Base-by-base conservation (phyloP, 805 yeast species). In the Tetrapisispora arboricola region DNA sequence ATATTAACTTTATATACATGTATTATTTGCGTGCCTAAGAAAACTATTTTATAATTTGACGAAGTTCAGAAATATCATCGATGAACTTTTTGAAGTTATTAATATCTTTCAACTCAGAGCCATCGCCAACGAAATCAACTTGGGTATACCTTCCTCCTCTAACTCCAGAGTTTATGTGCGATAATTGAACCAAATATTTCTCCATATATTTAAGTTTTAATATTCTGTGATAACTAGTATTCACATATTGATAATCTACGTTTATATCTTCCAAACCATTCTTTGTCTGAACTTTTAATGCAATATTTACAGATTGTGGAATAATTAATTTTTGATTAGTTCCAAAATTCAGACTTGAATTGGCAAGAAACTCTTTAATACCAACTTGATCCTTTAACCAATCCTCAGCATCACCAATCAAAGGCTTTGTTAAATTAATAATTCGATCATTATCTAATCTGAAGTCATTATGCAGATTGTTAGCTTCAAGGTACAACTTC, bases 351-450 rank as follows among this genome's bases (percentile, higher is more conserved):
- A 54, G 42, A 16, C 42, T 42, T 7, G 54, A 42, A 11, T 44
- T 35, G 3, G 46, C 43, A 42, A 73, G 60, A 46, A 70, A 73
- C 19, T 51, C 45, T 32, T 51, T 54, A n/a, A 73, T 44, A 2
- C 72, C 75, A 1, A 70, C 71, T 50, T 73, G 76, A 15, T 48
- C 51, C 47, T 51, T 21, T 51, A 50, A 53, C 69, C 70, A 53
- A 3, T 9, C 21, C 1, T 49, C 22, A 61, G 55, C 20, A 47
- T 50, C 26, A 43, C 44, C 32, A 34, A 51, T 54, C 13, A 45
- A 44, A 4, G 47, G 41, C 36, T 41, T 43, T 5, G 30, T 34
- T 2, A 51, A 33, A 16, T 51, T 54, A 8, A 47, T 42, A 20
- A 50, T 41, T 4, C 36, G 43, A 32, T 54, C 58, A 11, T 44